These are phyloP conservation scores for Puccinia novopanici DNA, from an alignment of 1,284 basidiomycete genomes.

Conservation along the genomic window DNA sequence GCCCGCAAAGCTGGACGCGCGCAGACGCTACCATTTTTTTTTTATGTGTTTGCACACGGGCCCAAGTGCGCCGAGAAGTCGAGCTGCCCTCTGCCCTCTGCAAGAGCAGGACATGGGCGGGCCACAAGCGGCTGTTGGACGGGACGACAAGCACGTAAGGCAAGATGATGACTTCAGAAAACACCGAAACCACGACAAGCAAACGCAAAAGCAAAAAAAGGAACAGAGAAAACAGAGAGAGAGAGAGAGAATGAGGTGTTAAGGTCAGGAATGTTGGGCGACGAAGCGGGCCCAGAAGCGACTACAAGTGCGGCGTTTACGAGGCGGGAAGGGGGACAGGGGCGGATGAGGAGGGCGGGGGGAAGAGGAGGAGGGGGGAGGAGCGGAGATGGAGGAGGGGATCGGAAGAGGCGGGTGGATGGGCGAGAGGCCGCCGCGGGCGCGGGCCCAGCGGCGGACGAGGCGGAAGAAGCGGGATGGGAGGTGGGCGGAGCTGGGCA, in stretches of 20 bases:
- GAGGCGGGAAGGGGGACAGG: neutral
- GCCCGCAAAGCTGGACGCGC: no score
- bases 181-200: neutral
- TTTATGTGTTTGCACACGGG: no score
- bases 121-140: no score
- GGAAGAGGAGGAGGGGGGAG: neutral
- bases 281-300: slow-evolving; percentile 10
- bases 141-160: no score
- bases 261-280: neutral
- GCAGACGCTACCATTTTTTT: no score
- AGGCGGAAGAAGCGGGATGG: neutral
- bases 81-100: no score
- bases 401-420: neutral
- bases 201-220: neutral
- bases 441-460: neutral
- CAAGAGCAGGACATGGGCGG: no score
- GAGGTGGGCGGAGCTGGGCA: neutral
- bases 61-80: no score
- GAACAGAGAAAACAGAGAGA: neutral
- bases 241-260: no score
- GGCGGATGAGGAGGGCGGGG: neutral
- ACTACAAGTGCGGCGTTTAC: slow-evolving; percentile 7
- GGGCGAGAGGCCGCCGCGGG: neutral
- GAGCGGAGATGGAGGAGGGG: neutral
- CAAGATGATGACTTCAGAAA: no score